phyloP scores from a whole-genome alignment of 1,139 yeast genomes.

The Taiozyma sp. region DNA sequence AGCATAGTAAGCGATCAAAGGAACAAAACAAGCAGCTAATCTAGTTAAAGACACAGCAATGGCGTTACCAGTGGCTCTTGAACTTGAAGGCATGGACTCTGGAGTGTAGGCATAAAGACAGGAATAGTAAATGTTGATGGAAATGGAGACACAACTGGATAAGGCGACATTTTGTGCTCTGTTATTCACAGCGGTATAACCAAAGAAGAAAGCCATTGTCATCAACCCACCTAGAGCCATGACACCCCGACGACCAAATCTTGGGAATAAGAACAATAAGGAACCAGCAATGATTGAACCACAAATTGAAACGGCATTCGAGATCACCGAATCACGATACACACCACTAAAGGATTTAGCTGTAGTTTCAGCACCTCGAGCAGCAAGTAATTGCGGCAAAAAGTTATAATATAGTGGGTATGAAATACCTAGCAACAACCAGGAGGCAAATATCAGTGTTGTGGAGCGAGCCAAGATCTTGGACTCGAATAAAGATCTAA shows the following conservation, averaged over 20 bases:
- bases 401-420: constrained; percentile 41
- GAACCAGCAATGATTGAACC: constrained; percentile 51
- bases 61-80: constrained; percentile 50
- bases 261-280: constrained; percentile 30
- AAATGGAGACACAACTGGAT: constrained; percentile 45
- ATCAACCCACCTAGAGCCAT: constrained; percentile 50
- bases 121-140: constrained; percentile 48
- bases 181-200: constrained; percentile 50
- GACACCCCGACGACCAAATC: constrained; percentile 53
- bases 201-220: constrained; percentile 52
- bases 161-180: constrained; percentile 49
- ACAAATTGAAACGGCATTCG: constrained; percentile 45
- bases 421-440: constrained; percentile 41
- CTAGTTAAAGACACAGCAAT: constrained; percentile 39
- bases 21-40: constrained; percentile 41
- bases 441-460: constrained; percentile 31
- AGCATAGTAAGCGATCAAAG: constrained; percentile 45
- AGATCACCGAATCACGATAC: constrained; percentile 50
- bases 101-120: constrained; percentile 50
- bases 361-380: constrained; percentile 38
- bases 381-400: constrained; percentile 36
- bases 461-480: constrained; percentile 33
- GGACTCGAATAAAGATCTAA: constrained; percentile 31
- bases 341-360: constrained; percentile 28
- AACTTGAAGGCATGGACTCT: constrained; percentile 46